phyloP scores from a whole-genome alignment of 176 grass and related monocot species.

The Bromus sterilis region DNA sequence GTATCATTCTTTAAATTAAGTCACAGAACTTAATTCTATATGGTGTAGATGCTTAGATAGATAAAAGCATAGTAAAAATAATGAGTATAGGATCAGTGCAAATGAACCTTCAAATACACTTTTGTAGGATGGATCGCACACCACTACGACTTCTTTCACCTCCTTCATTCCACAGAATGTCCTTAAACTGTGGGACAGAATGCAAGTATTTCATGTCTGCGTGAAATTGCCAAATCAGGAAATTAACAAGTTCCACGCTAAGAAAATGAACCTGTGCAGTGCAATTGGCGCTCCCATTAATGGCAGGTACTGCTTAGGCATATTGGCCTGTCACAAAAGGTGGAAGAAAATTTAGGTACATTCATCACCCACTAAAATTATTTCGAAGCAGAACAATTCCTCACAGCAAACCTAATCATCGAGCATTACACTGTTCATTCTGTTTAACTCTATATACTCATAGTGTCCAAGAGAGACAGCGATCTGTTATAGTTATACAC shows the following conservation, averaged over 20 bases:
- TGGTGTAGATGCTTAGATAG: neutral
- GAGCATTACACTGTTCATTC: neutral
- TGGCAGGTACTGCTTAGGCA: slow-evolving; percentile 97
- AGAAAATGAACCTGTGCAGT: slow-evolving; percentile 69
- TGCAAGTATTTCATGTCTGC: slow-evolving; percentile 2
- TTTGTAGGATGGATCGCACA: slow-evolving; percentile 82
- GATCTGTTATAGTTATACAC: neutral
- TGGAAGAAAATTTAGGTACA: neutral
- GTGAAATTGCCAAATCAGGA: neutral
- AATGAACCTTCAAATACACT: slow-evolving; percentile 89
- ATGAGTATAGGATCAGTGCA: slow-evolving; percentile 5
- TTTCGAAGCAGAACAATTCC: neutral
- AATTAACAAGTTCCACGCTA: neutral
- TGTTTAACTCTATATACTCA: neutral
- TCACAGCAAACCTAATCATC: neutral
- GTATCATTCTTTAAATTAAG: neutral
- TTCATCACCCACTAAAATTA: neutral
- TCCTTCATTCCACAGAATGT: slow-evolving; percentile 76
- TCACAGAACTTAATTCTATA: neutral
- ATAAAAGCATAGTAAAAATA: neutral
- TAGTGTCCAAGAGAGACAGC: neutral
- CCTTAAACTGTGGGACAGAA: slow-evolving; percentile 46
- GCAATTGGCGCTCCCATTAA: slow-evolving; percentile 82
- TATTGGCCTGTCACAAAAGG: slow-evolving; percentile 58
- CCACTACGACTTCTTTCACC: slow-evolving; percentile 98